Percentiles rank a stretch among this genome's conserved stretches.
Conservation (phyloP, 1,284 basidiomycete genomes). For the Apiotrichum siamense region DNA sequence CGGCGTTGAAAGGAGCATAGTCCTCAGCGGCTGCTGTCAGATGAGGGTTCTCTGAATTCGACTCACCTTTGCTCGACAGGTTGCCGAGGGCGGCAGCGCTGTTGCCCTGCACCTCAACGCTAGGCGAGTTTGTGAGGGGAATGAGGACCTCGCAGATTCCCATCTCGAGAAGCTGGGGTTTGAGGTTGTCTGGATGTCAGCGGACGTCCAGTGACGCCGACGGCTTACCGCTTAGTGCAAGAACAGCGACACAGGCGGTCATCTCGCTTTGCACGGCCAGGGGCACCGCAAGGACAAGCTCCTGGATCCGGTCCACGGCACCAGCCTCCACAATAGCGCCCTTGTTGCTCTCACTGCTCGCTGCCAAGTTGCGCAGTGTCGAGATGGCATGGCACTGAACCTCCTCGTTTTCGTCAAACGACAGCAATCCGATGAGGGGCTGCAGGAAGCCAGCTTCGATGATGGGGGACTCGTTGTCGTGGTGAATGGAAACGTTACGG, state of each 20-base stretch:
- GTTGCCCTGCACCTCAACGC: conserved; percentile 98
- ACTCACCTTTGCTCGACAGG: conserved; percentile 82
- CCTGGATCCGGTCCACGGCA: conserved; percentile 96
- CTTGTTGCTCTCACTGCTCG: conserved; percentile 98
- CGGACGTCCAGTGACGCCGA: neutral
- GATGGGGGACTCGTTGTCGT: conserved; percentile 96
- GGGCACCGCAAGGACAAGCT: conserved; percentile 89
- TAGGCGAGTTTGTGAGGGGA: conserved; percentile 89
- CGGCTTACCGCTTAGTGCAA: conserved; percentile 74
- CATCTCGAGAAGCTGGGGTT: conserved; percentile 93
- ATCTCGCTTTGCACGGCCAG: conserved; percentile 98
- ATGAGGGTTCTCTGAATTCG: too few relatives aligned
- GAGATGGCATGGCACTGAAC: conserved; percentile 99
- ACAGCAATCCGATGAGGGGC: conserved; percentile 90
- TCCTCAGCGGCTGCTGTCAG: conserved; percentile 68
- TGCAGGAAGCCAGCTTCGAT: conserved; percentile 97
- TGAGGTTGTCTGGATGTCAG: conserved; percentile 69
- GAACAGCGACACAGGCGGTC: conserved; percentile 96
- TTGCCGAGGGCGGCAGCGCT: conserved; percentile 97
- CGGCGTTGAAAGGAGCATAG: conserved; percentile 94
- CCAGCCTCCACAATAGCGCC: conserved; percentile 96
- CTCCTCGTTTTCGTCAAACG: conserved; percentile 98
- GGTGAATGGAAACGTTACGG: conserved; percentile 98
- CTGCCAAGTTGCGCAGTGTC: conserved; percentile 92
- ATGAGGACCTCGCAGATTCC: conserved; percentile 97